Evolutionary conservation across 2,329 filamentous ascomycete genomes (phyloP), one percentile per base, ranked within the genome.

Genomic region (Lachnellula hyalina): DNA sequence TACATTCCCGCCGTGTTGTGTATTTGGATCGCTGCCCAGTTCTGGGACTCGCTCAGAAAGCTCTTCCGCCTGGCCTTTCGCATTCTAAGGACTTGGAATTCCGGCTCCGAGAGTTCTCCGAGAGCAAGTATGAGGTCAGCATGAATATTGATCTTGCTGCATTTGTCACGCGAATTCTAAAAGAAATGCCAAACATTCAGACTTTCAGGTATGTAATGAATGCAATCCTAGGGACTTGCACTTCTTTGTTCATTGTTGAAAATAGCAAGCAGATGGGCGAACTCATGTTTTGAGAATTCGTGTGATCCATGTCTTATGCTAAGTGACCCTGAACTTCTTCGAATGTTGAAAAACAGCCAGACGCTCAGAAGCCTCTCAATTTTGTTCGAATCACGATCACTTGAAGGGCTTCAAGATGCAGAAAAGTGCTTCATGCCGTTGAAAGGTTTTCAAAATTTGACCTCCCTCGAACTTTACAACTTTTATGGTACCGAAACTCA

Each of bases 391-490:
- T 14, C 6, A 19, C 15, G 34, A 17, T 44, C 40, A 14, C n/a
- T 44, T 19, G 21, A 50, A 40, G 11, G 23, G 25, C 9, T 4
- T 15, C 5, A 14, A 28, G 11, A 12, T 8, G 12, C 34, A 19
- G 28, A 17, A n/a, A 51, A 19, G 9, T 51, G 14, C 12, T 35
- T 12, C 14, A 53, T 54, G 28, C n/a, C 35, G 2, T 28, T 57
- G 12, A 21, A 34, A n/a, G 54, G 52, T 1, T 59, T 59, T 45
- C 35, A 17, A 12, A 51, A 51, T 42, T 47, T 59, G 5, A 57
- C 41, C 6, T 55, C 49, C 21, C 45, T 59, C 2, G 52, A 59
- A 41, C 19, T 59, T 34, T 59, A 55, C 38, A 51, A 49, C 14
- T 38, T 54, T 15, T 38, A 49, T 12, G 51, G 48, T 5, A 32